Evolutionary conservation across 345 rosid species (phyloP).

Genomic region (Boechera retrofracta): DNA sequence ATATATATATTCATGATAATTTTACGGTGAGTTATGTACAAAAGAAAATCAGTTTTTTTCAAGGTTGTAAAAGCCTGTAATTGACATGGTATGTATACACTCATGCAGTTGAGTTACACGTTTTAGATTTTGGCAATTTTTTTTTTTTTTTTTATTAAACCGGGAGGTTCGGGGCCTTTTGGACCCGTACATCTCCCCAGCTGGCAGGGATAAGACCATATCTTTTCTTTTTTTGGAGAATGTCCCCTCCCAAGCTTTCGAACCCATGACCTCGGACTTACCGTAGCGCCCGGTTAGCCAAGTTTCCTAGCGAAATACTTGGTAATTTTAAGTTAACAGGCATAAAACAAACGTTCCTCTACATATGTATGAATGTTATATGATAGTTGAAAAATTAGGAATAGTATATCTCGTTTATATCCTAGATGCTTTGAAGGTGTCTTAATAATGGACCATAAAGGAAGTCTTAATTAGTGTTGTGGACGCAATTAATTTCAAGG

Average conservation of each 20-base stretch:
- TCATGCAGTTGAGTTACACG: background rate
- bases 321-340: background rate
- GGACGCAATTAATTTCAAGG: slow-evolving; percentile 32
- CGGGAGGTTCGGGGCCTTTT: no score
- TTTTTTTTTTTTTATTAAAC: no score
- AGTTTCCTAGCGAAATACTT: no score
- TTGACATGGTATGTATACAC: background rate
- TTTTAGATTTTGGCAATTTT: background rate
- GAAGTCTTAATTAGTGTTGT: slow-evolving; percentile 16
- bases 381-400: slow-evolving; percentile 10
- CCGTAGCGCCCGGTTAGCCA: no score
- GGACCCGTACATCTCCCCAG: no score
- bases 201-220: no score
- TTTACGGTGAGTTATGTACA: background rate
- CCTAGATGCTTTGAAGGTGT: slow-evolving; percentile 29
- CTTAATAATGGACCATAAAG: slow-evolving; percentile 34
- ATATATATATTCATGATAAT: background rate
- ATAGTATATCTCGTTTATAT: slow-evolving; percentile 27
- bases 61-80: background rate
- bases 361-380: background rate
- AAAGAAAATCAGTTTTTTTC: background rate
- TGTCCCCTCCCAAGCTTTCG: no score
- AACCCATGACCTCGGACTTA: no score
- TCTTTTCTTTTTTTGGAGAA: no score
- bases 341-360: slow-evolving; percentile 1